Percentiles rank a stretch among this genome's conserved stretches.
Conservation (phyloP, 768 basidiomycete species). For the Tricholoma saponaceum region DNA sequence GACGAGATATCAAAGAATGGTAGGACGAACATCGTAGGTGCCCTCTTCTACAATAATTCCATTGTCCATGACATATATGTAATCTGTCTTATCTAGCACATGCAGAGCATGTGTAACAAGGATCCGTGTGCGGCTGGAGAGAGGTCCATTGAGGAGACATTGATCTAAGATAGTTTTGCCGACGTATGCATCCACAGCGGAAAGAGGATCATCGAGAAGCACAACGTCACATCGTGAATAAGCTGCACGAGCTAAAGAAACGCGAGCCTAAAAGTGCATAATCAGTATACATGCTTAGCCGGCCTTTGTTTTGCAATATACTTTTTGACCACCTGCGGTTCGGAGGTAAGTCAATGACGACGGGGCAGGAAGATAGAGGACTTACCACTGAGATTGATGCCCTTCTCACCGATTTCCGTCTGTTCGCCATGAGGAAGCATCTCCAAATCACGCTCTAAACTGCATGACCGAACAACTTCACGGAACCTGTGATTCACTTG, state of each 20-base stretch:
- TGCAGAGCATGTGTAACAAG: slow-evolving; percentile 60
- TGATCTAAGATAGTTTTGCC: slow-evolving; percentile 62
- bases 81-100: slow-evolving; percentile 55
- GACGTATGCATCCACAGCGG: slow-evolving; percentile 76
- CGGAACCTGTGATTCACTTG: slow-evolving; percentile 40
- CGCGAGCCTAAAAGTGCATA: no score
- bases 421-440: slow-evolving; percentile 66
- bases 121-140: slow-evolving; percentile 51
- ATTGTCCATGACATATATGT: slow-evolving; percentile 61
- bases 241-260: slow-evolving; percentile 72
- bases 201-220: slow-evolving; percentile 78
- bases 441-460: slow-evolving; percentile 65
- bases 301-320: slow-evolving; percentile 6
- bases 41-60: slow-evolving; percentile 61
- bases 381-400: slow-evolving; percentile 61
- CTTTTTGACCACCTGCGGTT: slow-evolving; percentile 33
- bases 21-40: slow-evolving; percentile 42
- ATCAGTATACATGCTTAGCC: no score
- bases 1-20: background rate
- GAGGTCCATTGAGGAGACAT: slow-evolving; percentile 53
- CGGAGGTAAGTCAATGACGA: no score
- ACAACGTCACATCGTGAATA: slow-evolving; percentile 73
- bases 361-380: background rate
- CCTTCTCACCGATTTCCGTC: slow-evolving; percentile 77
- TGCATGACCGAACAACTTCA: slow-evolving; percentile 59